Conservation (phyloP, 2,329 filamentous ascomycete species). For the Juglanconis juglandina region DNA sequence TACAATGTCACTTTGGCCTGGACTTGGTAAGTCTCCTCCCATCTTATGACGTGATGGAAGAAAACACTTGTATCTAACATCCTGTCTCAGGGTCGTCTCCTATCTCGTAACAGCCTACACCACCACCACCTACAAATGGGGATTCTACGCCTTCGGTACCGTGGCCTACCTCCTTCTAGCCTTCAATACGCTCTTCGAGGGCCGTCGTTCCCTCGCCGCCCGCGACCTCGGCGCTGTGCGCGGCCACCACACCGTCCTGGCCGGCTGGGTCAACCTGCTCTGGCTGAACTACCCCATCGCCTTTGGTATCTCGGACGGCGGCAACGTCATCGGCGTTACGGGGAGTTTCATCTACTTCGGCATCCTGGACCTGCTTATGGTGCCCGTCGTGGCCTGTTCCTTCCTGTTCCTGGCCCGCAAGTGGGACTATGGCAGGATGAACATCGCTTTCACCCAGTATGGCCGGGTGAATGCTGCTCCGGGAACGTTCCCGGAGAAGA, state of each 20-base stretch:
- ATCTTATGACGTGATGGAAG: slow-evolving; percentile 19
- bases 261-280: slow-evolving; percentile 47
- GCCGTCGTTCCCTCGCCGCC: slow-evolving; percentile 32
- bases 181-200: slow-evolving; percentile 38
- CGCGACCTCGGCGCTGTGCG: slow-evolving; percentile 37
- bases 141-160: slow-evolving; percentile 53
- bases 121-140: slow-evolving; percentile 52
- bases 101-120: slow-evolving; percentile 50
- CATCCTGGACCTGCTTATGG: slow-evolving; percentile 47
- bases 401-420: slow-evolving; percentile 42
- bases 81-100: slow-evolving; percentile 41
- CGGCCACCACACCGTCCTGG: slow-evolving; percentile 41
- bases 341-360: slow-evolving; percentile 50
- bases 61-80: slow-evolving; percentile 4
- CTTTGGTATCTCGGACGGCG: slow-evolving; percentile 50
- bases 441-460: slow-evolving; percentile 54
- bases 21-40: slow-evolving; percentile 40
- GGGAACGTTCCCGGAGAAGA: slow-evolving; percentile 47
- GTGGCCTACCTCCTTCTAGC: slow-evolving; percentile 45
- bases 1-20: slow-evolving; percentile 48
- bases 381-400: slow-evolving; percentile 40
- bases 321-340: slow-evolving; percentile 47
- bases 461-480: slow-evolving; percentile 42
- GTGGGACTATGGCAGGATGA: slow-evolving; percentile 51
- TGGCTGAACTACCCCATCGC: slow-evolving; percentile 55